Conservation (phyloP, 2,329 filamentous ascomycete genomes). For the Keithomyces neogunnii region DNA sequence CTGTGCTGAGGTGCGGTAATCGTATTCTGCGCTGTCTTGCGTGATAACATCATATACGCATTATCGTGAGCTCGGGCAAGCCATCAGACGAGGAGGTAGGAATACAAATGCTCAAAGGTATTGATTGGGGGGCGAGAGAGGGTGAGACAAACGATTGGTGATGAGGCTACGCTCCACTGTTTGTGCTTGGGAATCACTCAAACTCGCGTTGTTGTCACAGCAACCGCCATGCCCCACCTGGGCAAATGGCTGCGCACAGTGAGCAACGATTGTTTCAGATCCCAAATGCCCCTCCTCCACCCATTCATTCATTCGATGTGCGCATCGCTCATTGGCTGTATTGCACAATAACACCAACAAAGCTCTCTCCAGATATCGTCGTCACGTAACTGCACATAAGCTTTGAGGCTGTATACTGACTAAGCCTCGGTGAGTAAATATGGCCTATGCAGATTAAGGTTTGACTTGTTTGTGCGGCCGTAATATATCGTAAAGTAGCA, state of each 20-base stretch:
- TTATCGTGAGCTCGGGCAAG: neutral
- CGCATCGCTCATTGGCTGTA: no score
- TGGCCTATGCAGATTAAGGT: no score
- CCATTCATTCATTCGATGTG: no score
- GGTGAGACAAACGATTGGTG: neutral
- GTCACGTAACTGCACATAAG: no score
- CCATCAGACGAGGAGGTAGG: neutral
- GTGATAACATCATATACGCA: conserved; percentile 2
- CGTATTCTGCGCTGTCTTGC: neutral
- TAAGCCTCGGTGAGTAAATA: no score
- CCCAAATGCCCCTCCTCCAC: neutral
- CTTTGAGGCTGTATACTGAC: no score
- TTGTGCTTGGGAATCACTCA: neutral
- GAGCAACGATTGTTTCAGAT: neutral
- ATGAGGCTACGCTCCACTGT: conserved; percentile 2
- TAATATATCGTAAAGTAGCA: no score
- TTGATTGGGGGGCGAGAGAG: neutral
- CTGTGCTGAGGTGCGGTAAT: neutral
- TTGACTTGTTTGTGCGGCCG: no score
- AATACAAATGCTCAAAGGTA: neutral
- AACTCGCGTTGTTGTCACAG: neutral
- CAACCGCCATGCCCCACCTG: neutral
- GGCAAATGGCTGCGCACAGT: no score
- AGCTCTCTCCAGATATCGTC: no score
- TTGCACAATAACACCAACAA: no score